These are phyloP conservation scores for Cardiospermum halicacabum DNA, from an alignment of 345 rosid species.

Conservation along the genomic window DNA sequence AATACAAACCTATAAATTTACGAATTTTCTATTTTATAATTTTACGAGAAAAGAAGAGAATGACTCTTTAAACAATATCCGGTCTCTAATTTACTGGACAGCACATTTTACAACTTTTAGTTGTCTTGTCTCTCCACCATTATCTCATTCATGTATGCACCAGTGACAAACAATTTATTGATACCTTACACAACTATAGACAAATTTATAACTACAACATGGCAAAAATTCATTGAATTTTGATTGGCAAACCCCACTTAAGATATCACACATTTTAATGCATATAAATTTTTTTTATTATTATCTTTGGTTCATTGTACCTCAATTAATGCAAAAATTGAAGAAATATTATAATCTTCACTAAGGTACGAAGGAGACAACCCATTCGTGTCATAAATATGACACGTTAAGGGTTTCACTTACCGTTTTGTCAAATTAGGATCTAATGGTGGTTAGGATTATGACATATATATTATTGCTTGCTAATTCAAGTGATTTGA, in stretches of 20 bases:
- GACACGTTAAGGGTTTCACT: slow-evolving; percentile 25
- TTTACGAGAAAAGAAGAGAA: too few species aligned
- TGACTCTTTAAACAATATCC: too few species aligned
- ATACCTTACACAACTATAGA: neutral
- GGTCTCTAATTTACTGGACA: neutral
- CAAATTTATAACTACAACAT: neutral
- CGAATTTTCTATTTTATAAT: too few species aligned
- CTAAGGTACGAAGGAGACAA: slow-evolving; percentile 41
- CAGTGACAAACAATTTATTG: neutral
- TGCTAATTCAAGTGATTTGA: neutral
- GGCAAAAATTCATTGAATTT: neutral
- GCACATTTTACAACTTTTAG: neutral
- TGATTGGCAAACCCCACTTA: neutral
- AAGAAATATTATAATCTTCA: slow-evolving; percentile 20
- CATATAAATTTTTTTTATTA: neutral
- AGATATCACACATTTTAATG: neutral
- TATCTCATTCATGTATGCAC: neutral
- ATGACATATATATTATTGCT: neutral
- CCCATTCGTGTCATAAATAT: slow-evolving; percentile 29
- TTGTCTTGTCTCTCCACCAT: neutral
- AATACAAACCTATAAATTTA: too few species aligned
- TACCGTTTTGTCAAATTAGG: neutral
- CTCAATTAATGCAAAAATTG: slow-evolving; percentile 15
- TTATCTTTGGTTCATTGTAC: slow-evolving; percentile 5
- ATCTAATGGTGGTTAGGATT: neutral